Conservation (phyloP, 129 eudicot species). For the Tagetes patula region DNA sequence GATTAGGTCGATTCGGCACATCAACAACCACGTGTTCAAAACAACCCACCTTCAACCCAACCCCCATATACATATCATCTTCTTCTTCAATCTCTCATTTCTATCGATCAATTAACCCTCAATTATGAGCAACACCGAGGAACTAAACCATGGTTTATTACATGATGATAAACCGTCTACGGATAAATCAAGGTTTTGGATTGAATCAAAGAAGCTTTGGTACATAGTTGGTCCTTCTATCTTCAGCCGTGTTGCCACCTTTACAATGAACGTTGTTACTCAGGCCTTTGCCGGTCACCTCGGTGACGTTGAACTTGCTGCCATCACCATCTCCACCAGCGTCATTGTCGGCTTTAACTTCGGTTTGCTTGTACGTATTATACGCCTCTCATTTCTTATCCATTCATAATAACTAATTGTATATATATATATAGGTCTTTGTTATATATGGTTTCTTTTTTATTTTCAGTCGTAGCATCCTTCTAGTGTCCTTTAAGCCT, state of each 20-base stretch:
- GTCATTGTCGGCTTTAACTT: slow-evolving; percentile 57
- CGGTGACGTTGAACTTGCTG: slow-evolving; percentile 39
- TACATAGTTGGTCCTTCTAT: slow-evolving; percentile 52
- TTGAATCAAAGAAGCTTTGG: slow-evolving; percentile 59
- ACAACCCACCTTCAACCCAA: not conserved
- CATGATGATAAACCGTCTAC: not conserved
- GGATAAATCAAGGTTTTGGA: slow-evolving; percentile 38
- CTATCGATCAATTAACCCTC: not conserved
- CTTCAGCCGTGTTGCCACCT: slow-evolving; percentile 46
- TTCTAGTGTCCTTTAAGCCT: too few relatives aligned
- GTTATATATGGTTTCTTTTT: too few relatives aligned
- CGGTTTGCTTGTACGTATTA: slow-evolving; percentile 44
- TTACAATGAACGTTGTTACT: slow-evolving; percentile 53
- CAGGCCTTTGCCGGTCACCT: slow-evolving; percentile 64
- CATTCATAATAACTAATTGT: too few relatives aligned
- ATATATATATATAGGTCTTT: too few relatives aligned
- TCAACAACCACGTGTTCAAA: not conserved
- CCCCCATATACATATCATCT: not conserved
- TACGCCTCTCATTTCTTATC: too few relatives aligned
- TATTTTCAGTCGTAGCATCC: too few relatives aligned
- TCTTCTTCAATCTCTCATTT: not conserved
- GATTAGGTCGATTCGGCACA: not conserved
- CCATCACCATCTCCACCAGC: slow-evolving; percentile 53
- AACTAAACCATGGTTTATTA: slow-evolving; percentile 25
- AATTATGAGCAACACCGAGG: slow-evolving; percentile 8